A percentile compares a stretch with the other conserved stretches of the same genome.
Evolutionary conservation across 805 yeast species (phyloP).

Genomic region (Myxozyma neglecta): DNA sequence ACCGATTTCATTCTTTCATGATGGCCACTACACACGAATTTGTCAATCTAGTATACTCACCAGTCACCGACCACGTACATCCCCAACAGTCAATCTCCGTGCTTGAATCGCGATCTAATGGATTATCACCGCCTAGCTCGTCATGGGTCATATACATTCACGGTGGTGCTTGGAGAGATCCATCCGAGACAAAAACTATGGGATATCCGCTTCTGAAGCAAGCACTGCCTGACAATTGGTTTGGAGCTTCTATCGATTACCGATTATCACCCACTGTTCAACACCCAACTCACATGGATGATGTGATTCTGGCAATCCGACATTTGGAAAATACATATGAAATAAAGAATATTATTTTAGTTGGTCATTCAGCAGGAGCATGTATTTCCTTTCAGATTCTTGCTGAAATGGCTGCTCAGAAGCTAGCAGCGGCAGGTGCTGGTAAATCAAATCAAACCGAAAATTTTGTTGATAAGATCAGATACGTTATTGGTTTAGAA

Average conservation of each 20-base stretch:
- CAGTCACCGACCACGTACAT: conserved; percentile 3
- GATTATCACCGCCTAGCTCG: not conserved
- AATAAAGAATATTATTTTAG: conserved; percentile 37
- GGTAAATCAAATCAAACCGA: not conserved
- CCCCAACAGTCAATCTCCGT: conserved; percentile 27
- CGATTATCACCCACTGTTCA: conserved; percentile 41
- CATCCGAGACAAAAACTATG: conserved; percentile 57
- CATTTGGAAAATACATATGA: conserved; percentile 27
- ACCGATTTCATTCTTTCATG: not conserved
- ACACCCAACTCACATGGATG: conserved; percentile 60
- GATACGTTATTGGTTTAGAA: conserved; percentile 48
- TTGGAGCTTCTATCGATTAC: conserved; percentile 33
- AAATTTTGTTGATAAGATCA: not conserved
- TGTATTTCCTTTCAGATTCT: conserved; percentile 54
- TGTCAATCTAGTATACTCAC: conserved; percentile 1
- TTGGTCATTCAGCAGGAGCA: conserved; percentile 80
- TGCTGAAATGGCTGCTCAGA: conserved; percentile 5
- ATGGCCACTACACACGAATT: conserved; percentile 1
- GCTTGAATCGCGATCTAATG: not conserved
- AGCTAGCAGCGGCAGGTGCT: not conserved
- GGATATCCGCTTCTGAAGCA: conserved; percentile 41
- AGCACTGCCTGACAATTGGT: conserved; percentile 15
- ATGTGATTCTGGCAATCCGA: conserved; percentile 49
- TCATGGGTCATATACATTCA: conserved; percentile 56
- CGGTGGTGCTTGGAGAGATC: conserved; percentile 85